Conservation (phyloP, 495 filamentous ascomycete species). For the Neurospora sp. region DNA sequence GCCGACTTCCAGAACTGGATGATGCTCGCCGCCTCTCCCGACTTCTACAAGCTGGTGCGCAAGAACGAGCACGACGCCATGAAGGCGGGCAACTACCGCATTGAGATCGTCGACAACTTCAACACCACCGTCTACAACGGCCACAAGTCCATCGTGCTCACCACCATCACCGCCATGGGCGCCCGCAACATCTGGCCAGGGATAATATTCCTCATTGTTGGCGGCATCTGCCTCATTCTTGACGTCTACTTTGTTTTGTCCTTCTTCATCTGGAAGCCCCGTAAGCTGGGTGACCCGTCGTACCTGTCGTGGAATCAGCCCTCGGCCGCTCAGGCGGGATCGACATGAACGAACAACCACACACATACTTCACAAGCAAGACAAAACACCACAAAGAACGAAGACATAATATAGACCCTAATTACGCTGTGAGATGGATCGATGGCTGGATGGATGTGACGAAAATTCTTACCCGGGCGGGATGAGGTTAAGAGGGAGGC, state of each 20-base stretch:
- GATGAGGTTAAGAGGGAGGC: not conserved
- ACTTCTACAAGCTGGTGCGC: conserved; percentile 83
- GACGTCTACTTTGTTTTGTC: conserved; percentile 80
- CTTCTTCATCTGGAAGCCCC: conserved; percentile 76
- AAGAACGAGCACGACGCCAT: conserved; percentile 66
- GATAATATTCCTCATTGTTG: conserved; percentile 91
- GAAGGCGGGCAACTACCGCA: conserved; percentile 55
- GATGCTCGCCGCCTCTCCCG: conserved; percentile 89
- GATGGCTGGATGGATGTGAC: not conserved
- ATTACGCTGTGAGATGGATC: not conserved
- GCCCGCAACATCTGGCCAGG: conserved; percentile 94
- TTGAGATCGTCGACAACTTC: conserved; percentile 52
- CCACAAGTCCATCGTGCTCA: conserved; percentile 88
- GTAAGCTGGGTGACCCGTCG: conserved; percentile 95
- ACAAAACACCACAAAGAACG: not conserved
- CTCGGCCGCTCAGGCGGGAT: conserved; percentile 36
- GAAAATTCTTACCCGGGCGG: not conserved
- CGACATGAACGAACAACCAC: not conserved
- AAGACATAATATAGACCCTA: not conserved
- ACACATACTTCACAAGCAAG: not conserved
- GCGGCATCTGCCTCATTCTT: conserved; percentile 81
- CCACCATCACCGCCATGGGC: conserved; percentile 88
- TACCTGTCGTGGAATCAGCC: conserved; percentile 97
- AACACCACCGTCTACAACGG: conserved; percentile 72
- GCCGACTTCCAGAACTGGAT: conserved; percentile 97